Conservation (phyloP, 345 rosid species). For the Brassica incana region DNA sequence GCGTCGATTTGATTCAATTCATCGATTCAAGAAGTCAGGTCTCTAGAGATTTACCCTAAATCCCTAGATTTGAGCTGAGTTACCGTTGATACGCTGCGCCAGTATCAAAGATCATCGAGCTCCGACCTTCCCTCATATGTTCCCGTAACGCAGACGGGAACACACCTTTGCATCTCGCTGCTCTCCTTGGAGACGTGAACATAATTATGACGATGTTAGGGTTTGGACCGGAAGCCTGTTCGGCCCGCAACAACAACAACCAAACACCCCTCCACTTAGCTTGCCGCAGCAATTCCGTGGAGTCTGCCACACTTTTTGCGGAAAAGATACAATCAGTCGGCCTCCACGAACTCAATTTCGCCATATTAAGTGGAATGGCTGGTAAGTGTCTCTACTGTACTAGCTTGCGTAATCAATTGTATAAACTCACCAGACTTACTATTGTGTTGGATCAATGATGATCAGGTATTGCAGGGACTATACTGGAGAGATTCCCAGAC, state of each 20-base stretch:
- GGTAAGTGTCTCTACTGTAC: not conserved
- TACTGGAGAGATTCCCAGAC: slow-evolving; percentile 32
- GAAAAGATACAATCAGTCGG: not conserved
- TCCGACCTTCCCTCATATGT: not conserved
- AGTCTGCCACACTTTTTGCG: not conserved
- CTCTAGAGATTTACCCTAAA: no score
- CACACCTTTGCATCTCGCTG: not conserved
- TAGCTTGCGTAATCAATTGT: no score
- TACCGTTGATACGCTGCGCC: no score
- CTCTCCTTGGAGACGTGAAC: not conserved
- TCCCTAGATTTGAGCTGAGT: no score
- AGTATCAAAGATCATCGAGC: not conserved
- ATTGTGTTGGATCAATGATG: not conserved
- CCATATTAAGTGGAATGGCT: not conserved
- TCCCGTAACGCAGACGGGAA: not conserved
- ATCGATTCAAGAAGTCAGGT: no score
- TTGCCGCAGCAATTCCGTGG: not conserved
- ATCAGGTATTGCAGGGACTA: not conserved
- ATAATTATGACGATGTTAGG: not conserved
- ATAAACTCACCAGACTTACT: not conserved
- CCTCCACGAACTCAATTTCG: not conserved
- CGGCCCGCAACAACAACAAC: not conserved
- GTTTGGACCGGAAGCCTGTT: not conserved
- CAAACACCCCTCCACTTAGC: not conserved
- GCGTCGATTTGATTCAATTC: no score